These are phyloP conservation scores for Musa schizocarpa DNA, from an alignment of 176 grass and related monocot genomes.

Conservation along the genomic window DNA sequence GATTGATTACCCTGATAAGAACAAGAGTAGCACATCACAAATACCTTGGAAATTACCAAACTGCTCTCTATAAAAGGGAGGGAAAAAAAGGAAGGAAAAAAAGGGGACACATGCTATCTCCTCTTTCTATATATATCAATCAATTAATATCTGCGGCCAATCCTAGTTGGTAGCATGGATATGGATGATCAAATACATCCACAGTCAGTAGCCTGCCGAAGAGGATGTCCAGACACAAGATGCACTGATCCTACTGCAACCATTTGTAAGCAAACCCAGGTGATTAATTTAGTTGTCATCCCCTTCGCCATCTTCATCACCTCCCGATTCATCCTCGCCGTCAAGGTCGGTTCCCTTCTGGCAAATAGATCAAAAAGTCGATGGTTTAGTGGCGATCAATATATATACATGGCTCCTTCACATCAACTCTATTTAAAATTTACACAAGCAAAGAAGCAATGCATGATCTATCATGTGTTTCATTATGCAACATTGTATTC, in stretches of 20 bases:
- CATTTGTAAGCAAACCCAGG: neutral
- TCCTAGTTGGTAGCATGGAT: neutral
- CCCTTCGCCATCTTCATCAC: neutral
- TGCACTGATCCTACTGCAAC: neutral
- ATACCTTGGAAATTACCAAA: too few relatives aligned
- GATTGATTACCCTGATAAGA: too few relatives aligned
- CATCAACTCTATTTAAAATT: neutral
- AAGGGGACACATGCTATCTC: too few relatives aligned
- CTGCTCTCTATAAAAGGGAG: too few relatives aligned
- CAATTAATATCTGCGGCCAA: neutral
- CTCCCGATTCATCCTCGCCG: neutral
- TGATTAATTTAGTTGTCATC: neutral
- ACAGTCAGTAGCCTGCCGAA: neutral
- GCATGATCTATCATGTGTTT: too few relatives aligned
- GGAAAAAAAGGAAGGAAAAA: too few relatives aligned
- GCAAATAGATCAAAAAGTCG: neutral
- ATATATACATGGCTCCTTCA: too few relatives aligned
- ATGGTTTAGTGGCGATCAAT: too few relatives aligned
- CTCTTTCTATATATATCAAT: too few relatives aligned
- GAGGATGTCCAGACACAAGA: neutral
- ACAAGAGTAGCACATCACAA: too few relatives aligned
- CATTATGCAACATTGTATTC: too few relatives aligned
- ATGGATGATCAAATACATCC: too few relatives aligned
- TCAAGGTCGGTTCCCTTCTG: constrained; percentile 2
- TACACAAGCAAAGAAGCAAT: neutral